Conservation (phyloP, 257 asterid genomes). For the Eustoma russellianum region DNA sequence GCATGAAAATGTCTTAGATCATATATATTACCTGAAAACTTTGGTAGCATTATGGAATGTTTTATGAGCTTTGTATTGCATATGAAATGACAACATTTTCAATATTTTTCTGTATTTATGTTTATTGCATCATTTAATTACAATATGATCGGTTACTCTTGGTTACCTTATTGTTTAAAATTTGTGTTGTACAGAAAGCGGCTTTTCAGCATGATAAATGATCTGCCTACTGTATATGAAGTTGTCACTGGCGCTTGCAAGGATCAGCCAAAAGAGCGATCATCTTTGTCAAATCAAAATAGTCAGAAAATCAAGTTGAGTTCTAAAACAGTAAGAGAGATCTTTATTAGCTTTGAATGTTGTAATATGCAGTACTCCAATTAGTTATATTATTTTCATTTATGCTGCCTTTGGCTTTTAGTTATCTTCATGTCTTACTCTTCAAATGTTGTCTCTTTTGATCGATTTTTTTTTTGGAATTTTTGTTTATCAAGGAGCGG, state of each 20-base stretch:
- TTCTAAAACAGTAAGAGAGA: conserved; percentile 35
- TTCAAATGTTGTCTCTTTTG: background rate
- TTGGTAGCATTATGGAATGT: background rate
- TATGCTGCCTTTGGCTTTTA: background rate
- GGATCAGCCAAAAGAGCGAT: conserved; percentile 54
- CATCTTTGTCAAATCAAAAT: conserved; percentile 40
- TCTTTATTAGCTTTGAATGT: background rate
- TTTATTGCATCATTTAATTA: background rate
- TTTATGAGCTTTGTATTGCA: background rate
- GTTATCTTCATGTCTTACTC: background rate
- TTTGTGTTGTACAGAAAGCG: conserved; percentile 46
- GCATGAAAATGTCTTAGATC: background rate
- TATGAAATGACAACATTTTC: background rate
- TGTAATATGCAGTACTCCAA: no score
- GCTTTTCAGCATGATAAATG: conserved; percentile 71
- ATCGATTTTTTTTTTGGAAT: conserved; percentile 1
- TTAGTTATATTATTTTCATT: background rate
- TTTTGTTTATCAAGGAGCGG: conserved; percentile 24
- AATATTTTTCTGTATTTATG: background rate
- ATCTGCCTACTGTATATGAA: conserved; percentile 68
- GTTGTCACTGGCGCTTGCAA: conserved; percentile 58
- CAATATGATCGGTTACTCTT: background rate
- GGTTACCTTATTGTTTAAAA: background rate
- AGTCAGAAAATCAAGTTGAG: conserved; percentile 48
- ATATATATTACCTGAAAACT: background rate